Evolutionary conservation across 2,329 filamentous ascomycete genomes (phyloP).

Genomic region (Akanthomyces lecanii): DNA sequence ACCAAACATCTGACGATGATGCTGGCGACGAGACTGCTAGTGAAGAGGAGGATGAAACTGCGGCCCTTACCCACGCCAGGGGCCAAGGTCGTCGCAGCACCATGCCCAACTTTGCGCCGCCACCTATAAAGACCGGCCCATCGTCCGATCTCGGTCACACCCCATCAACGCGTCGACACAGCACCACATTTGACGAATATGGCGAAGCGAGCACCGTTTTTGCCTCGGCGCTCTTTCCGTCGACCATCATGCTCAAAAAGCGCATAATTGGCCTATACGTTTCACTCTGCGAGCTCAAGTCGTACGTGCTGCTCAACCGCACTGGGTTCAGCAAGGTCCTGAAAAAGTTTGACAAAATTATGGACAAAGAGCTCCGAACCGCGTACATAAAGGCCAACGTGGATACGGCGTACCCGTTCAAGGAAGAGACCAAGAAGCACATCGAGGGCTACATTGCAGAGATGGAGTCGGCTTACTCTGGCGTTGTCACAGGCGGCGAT

Average conservation of each 20-base stretch:
- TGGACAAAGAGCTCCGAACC: constrained; percentile 74
- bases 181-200: constrained; percentile 70
- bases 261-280: constrained; percentile 84
- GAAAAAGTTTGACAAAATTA: constrained; percentile 97
- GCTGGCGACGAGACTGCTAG: constrained; percentile 61
- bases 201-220: constrained; percentile 63
- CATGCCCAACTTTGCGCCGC: constrained; percentile 33
- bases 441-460: constrained; percentile 68
- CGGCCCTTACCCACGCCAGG: constrained; percentile 45
- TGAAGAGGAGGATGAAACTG: constrained; percentile 59
- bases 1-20: constrained; percentile 50
- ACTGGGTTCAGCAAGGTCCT: constrained; percentile 95
- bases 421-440: constrained; percentile 62
- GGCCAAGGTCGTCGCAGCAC: constrained; percentile 36
- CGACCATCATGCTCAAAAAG: constrained; percentile 86
- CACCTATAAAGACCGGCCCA: constrained; percentile 54
- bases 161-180: constrained; percentile 56
- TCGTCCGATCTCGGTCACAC: constrained; percentile 51
- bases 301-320: constrained; percentile 91
- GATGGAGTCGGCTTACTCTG: constrained; percentile 76
- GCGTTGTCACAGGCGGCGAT: constrained; percentile 79
- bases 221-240: constrained; percentile 57
- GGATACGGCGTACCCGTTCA: constrained; percentile 77
- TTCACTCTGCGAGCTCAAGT: constrained; percentile 89
- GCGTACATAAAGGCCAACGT: constrained; percentile 73